Evolutionary conservation across 345 rosid genomes (phyloP).

Genomic region (Sonneratia caseolaris): DNA sequence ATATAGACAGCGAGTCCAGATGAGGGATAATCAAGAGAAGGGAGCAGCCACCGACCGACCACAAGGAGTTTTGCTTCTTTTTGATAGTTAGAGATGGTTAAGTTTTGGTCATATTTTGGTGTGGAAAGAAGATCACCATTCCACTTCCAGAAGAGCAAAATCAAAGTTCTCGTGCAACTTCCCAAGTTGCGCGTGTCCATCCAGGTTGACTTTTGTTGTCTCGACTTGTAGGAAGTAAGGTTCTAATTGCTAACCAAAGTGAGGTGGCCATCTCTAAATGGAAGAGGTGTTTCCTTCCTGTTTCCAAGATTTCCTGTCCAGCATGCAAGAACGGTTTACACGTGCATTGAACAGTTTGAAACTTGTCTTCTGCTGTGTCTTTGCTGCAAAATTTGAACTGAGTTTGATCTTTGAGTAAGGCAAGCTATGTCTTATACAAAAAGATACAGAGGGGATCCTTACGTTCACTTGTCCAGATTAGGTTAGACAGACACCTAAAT

Average conservation of each 20-base stretch:
- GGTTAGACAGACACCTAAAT: no score
- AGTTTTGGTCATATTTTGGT: constrained; percentile 2
- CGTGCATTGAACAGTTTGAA: no score
- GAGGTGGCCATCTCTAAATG: background rate
- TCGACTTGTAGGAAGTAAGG: background rate
- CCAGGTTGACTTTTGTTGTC: background rate
- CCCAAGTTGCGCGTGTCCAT: no score
- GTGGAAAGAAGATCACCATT: background rate
- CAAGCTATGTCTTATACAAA: no score
- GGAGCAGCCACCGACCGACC: no score
- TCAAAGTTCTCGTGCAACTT: background rate
- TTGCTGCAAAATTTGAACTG: no score
- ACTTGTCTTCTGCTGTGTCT: no score
- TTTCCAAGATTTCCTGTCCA: no score
- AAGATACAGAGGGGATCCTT: no score
- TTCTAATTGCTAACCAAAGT: background rate
- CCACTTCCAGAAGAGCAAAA: background rate
- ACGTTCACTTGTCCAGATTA: no score
- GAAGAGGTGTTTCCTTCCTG: background rate
- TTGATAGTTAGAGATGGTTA: background rate
- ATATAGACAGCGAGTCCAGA: constrained; percentile 17
- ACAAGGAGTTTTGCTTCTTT: background rate
- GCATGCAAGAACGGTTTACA: no score
- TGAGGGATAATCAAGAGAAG: background rate
- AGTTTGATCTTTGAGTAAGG: no score